Evolutionary conservation across 2,329 filamentous ascomycete genomes (phyloP), one percentile per base, ranked within the genome.

Genomic region (Penicillium sp.): DNA sequence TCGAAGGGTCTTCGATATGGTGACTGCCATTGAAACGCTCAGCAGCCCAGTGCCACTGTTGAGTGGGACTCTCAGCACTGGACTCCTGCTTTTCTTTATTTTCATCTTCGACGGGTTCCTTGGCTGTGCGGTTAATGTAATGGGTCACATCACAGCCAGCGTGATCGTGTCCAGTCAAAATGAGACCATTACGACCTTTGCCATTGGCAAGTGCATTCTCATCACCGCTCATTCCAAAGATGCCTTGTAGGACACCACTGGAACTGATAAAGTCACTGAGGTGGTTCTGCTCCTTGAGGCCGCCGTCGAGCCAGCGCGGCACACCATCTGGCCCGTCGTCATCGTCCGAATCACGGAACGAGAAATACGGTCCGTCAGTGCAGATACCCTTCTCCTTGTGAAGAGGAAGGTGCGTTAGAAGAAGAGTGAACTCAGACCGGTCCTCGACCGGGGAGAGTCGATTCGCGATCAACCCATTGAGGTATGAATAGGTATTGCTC

Each of bases 121-220:
- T 32, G 13, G 52, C 24, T 9, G 43, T 54, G 67, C 88, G 86
- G 71, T 90, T 87, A 69, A 91, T 81, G 66, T 83, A 93, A 77
- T 99, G 94, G 67, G 89, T 88, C 7, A 88, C 89, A 72, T 97
- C 92, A 70, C 94, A 99, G 6, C 94, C 94, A 63, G 90, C 90
- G 71, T 99, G 94, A 68, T 99, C 94, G 70, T 99, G 94, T 0
- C 94, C 94, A 46, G 92, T 97, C 38, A 99, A 76, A 24, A 99
- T 86, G 5, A 97, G 76, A 1, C 93, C 92, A 8, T 79, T 82
- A 14, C 91, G 81, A 1, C 91, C 91, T 48, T 77, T 76, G 1
- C 91, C 91, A 10, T 74, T 69, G 0, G 79, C 85, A 0, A 84
- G 78, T 0, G 84, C 88, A 29, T 77, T 72, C 1, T 76, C 65